phyloP scores from a whole-genome alignment of 176 grass and related monocot genomes.

The Carex cristatella region DNA sequence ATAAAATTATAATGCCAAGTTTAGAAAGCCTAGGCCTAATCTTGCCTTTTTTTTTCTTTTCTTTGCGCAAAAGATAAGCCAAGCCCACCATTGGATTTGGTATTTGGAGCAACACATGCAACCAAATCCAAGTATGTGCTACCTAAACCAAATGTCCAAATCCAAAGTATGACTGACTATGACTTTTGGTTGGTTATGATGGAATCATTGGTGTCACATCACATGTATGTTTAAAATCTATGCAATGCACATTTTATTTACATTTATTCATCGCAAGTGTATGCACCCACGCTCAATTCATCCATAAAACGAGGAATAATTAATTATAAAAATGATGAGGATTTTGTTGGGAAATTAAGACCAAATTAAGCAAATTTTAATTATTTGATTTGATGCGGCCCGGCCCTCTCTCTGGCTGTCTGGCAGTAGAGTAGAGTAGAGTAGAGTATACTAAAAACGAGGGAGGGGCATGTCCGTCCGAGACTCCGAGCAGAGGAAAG shows the following conservation, averaged over 20 bases:
- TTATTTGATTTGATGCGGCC: too few species aligned
- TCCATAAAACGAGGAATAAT: not conserved
- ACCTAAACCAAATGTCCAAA: not conserved
- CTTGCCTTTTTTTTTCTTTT: not conserved
- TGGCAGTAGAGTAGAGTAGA: too few species aligned
- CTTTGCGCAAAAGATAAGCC: not conserved
- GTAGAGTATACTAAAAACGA: too few species aligned
- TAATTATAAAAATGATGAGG: not conserved
- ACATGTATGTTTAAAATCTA: not conserved
- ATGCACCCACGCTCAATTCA: not conserved
- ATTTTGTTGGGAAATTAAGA: not conserved
- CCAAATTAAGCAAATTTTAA: not conserved
- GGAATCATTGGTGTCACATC: not conserved
- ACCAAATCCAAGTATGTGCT: not conserved
- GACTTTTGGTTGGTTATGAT: not conserved
- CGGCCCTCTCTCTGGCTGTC: too few species aligned
- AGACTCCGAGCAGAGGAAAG: too few species aligned
- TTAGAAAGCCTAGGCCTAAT: not conserved
- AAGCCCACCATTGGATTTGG: not conserved
- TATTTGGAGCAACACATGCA: not conserved
- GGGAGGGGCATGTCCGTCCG: conserved; percentile 7
- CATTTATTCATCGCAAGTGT: not conserved
- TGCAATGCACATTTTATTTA: not conserved
- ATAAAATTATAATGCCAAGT: not conserved
- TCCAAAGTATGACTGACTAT: not conserved